phyloP scores from a whole-genome alignment of 2,329 filamentous ascomycete species.

The Botrytis elliptica region DNA sequence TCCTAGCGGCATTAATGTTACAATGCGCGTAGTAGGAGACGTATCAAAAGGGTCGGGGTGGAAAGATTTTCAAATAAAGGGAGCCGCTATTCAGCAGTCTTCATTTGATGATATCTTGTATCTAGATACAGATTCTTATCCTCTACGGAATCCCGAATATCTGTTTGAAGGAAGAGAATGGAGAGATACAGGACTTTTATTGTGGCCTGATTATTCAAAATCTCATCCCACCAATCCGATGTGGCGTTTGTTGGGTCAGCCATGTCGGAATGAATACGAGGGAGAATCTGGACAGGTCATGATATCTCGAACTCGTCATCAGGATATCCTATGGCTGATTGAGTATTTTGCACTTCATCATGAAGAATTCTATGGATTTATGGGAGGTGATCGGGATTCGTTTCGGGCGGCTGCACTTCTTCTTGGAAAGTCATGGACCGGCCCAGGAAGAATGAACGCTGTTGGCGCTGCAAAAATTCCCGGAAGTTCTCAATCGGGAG shows the following conservation, averaged over 20 bases:
- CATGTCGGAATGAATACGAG: constrained; percentile 28
- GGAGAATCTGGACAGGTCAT: constrained; percentile 28
- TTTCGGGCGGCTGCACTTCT: constrained; percentile 27
- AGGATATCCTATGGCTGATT: constrained; percentile 29
- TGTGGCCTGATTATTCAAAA: constrained; percentile 30
- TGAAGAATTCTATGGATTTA: constrained; percentile 28
- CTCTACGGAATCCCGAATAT: constrained; percentile 25
- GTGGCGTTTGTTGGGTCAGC: constrained; percentile 26
- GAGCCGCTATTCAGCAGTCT: constrained; percentile 29
- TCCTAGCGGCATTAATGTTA: constrained; percentile 19
- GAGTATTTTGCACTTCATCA: constrained; percentile 29
- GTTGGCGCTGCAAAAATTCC: constrained; percentile 10
- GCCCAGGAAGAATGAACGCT: constrained; percentile 26
- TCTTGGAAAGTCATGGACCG: constrained; percentile 25
- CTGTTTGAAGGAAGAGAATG: constrained; percentile 26
- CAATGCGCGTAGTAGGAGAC: constrained; percentile 22
- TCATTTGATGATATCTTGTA: constrained; percentile 29
- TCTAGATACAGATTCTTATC: constrained; percentile 29
- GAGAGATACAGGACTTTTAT: constrained; percentile 27
- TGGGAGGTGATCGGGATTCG: constrained; percentile 29
- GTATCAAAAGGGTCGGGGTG: constrained; percentile 27
- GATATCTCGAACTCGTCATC: constrained; percentile 25
- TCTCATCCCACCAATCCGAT: constrained; percentile 28
- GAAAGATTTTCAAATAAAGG: constrained; percentile 31
- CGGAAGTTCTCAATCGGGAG: constrained; percentile 17